Percentiles rank a stretch among this genome's conserved stretches.
Conservation (phyloP, 495 filamentous ascomycete genomes). For the Opeltia flavorubescens region DNA sequence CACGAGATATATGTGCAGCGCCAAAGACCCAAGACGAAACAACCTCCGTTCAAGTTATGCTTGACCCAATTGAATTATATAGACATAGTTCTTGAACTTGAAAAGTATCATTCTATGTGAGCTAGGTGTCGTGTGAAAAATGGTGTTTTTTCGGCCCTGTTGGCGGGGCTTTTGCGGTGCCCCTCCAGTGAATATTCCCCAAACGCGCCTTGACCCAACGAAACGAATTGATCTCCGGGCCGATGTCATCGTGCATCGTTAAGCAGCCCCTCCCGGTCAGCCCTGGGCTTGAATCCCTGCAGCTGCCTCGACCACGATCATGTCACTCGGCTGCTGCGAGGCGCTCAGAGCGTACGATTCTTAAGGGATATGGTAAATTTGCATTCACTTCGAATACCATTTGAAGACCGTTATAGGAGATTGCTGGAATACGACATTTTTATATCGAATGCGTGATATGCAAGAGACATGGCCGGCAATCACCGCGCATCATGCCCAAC, state of each 20-base stretch:
- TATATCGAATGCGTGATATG: too few relatives aligned
- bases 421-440: too few relatives aligned
- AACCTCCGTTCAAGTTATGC: too few relatives aligned
- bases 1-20: not conserved
- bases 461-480: too few relatives aligned
- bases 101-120: too few relatives aligned
- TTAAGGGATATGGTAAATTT: too few relatives aligned
- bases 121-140: not conserved
- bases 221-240: not conserved
- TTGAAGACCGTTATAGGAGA: too few relatives aligned
- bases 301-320: not conserved
- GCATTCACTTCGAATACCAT: too few relatives aligned
- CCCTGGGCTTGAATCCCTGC: not conserved
- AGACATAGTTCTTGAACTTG: too few relatives aligned
- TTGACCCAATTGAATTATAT: too few relatives aligned
- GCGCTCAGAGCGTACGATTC: too few relatives aligned
- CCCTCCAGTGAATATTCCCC: not conserved
- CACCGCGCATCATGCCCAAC: not conserved
- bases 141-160: not conserved
- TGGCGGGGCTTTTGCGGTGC: not conserved
- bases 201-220: not conserved
- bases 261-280: not conserved
- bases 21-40: not conserved
- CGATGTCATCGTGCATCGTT: slow-evolving; percentile 10
- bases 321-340: too few relatives aligned